Conservation (phyloP, 2,329 filamentous ascomycete genomes). For the Aspergillus cejpii region DNA sequence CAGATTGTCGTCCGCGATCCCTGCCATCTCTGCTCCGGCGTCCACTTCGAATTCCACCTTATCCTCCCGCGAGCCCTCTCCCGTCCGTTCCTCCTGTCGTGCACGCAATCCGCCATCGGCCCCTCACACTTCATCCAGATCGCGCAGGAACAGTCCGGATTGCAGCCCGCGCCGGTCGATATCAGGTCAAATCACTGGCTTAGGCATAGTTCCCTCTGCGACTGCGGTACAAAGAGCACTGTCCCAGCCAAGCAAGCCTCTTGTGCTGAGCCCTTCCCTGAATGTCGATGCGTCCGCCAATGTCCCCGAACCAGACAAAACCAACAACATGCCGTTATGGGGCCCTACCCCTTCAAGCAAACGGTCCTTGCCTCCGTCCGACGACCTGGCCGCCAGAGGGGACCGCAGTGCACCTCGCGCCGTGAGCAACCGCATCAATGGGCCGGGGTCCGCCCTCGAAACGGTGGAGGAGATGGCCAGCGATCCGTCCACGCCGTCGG, state of each 20-base stretch:
- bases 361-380: constrained; percentile 21
- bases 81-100: constrained; percentile 31
- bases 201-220: constrained; percentile 49
- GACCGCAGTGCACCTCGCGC: constrained; percentile 41
- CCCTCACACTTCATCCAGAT: constrained; percentile 42
- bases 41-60: constrained; percentile 42
- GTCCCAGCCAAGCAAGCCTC: constrained; percentile 61
- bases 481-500: constrained; percentile 62
- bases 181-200: constrained; percentile 36
- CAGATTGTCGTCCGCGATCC: constrained; percentile 24
- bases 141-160: constrained; percentile 63
- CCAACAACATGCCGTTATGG: constrained; percentile 39
- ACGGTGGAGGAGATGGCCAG: constrained; percentile 83
- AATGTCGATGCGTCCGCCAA: constrained; percentile 56
- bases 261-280: constrained; percentile 51
- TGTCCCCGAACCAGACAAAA: constrained; percentile 59
- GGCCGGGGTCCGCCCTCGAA: constrained; percentile 61
- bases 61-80: constrained; percentile 47
- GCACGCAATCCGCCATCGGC: constrained; percentile 27
- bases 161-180: constrained; percentile 53
- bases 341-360: constrained; percentile 32
- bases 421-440: constrained; percentile 55
- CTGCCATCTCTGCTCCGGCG: constrained; percentile 26
- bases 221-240: constrained; percentile 60
- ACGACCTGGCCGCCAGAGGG: constrained; percentile 27